Percentiles rank a stretch among this genome's conserved stretches.
These are phyloP conservation scores for Sugiyamaella novakii DNA, from an alignment of 1,139 yeast species.

Conservation along the genomic window DNA sequence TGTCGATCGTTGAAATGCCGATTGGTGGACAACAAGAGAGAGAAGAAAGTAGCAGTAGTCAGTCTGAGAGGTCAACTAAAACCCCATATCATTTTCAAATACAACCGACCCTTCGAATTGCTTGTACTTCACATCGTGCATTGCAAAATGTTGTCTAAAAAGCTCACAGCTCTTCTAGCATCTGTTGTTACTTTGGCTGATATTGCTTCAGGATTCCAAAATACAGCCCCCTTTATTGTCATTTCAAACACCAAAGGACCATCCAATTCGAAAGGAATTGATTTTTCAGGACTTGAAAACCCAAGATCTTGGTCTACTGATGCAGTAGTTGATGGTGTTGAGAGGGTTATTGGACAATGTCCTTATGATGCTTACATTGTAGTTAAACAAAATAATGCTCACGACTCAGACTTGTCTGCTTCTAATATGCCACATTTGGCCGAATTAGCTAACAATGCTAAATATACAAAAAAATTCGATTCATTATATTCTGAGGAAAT, in stretches of 20 bases:
- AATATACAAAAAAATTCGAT: conserved; percentile 10
- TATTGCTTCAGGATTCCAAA: conserved; percentile 24
- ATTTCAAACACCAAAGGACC: conserved; percentile 23
- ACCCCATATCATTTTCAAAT: no score
- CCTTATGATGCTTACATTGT: conserved; percentile 44
- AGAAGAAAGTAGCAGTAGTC: no score
- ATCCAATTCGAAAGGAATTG: neutral
- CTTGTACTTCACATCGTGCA: no score
- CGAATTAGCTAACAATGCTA: conserved; percentile 5
- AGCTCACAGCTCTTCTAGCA: conserved; percentile 5
- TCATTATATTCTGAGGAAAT: conserved; percentile 6
- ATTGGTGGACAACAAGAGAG: no score
- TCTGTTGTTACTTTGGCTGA: conserved; percentile 2
- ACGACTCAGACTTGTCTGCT: conserved; percentile 37
- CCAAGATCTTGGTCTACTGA: conserved; percentile 16
- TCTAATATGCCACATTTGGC: conserved; percentile 23
- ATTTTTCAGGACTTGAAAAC: conserved; percentile 9
- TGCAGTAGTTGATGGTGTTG: conserved; percentile 26
- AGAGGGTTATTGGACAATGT: conserved; percentile 35
- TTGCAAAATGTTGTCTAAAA: no score
- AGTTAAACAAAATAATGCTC: conserved; percentile 42
- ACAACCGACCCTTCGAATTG: no score
- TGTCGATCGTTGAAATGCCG: neutral
- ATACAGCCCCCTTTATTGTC: conserved; percentile 29
- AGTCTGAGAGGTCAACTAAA: no score